Percentiles rank a stretch among this genome's conserved stretches.
phyloP scores from a whole-genome alignment of 202 grass and related monocot species.

The Schoenoplectus triqueter region DNA sequence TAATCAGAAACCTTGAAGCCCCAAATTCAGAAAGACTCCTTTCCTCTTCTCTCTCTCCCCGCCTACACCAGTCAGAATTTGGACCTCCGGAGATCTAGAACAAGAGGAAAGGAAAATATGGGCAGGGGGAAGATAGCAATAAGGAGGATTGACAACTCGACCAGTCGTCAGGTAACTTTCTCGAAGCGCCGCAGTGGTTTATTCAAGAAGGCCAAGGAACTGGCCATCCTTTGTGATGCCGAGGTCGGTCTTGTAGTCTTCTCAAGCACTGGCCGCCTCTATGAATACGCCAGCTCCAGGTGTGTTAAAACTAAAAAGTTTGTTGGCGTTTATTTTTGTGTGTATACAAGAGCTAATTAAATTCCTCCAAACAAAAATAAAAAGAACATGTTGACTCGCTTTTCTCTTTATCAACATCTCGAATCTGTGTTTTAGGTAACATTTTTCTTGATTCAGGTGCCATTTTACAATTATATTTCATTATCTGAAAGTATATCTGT shows the following conservation, averaged over 20 bases:
- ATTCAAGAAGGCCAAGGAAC: conserved; percentile 43
- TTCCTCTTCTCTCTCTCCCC: background rate
- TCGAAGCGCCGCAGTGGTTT: conserved; percentile 39
- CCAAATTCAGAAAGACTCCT: conserved; percentile 34
- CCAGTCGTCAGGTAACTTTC: conserved; percentile 38
- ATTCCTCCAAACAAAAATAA: background rate
- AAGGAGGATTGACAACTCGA: conserved; percentile 39
- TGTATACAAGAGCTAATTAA: conserved; percentile 6
- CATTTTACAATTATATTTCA: background rate
- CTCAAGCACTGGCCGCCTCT: conserved; percentile 38
- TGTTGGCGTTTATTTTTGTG: background rate
- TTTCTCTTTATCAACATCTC: background rate
- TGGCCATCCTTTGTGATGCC: conserved; percentile 42
- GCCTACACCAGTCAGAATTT: background rate
- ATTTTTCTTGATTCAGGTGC: background rate
- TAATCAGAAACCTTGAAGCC: conserved; percentile 22
- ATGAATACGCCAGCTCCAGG: conserved; percentile 41
- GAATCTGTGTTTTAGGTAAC: background rate
- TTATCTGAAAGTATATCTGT: background rate
- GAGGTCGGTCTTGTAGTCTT: conserved; percentile 41
- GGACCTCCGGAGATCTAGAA: conserved; percentile 16
- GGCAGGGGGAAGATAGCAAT: conserved; percentile 43
- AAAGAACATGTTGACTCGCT: background rate
- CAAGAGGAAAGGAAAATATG: background rate
- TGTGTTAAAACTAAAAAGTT: background rate